A percentile compares a stretch with the other conserved stretches of the same genome.
Evolutionary conservation across 2,329 filamentous ascomycete species (phyloP).

Genomic region (Colletotrichum australisinense): DNA sequence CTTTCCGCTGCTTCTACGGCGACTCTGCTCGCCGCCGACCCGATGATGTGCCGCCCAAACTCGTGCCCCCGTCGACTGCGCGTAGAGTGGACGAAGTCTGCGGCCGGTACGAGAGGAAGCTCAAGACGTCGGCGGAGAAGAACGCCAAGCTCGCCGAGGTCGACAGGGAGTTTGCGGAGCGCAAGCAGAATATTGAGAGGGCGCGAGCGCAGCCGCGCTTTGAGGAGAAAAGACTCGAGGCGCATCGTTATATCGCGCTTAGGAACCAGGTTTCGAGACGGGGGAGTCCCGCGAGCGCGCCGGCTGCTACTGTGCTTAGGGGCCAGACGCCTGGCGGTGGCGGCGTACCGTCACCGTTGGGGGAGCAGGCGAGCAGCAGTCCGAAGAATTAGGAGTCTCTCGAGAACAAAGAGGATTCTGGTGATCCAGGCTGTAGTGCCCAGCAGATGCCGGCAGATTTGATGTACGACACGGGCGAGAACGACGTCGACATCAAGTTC

Average conservation of each 20-base stretch:
- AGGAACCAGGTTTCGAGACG: constrained; percentile 26
- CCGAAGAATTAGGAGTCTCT: not conserved
- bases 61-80: constrained; percentile 54
- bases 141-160: constrained; percentile 56
- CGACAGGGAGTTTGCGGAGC: constrained; percentile 55
- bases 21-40: constrained; percentile 59
- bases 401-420: not conserved
- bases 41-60: constrained; percentile 46
- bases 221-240: constrained; percentile 59
- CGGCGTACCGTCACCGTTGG: not conserved
- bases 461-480: not conserved
- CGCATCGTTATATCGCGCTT: constrained; percentile 51
- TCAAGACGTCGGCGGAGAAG: constrained; percentile 53
- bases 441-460: not conserved
- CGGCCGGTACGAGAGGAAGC: constrained; percentile 55
- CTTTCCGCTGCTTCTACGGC: constrained; percentile 68
- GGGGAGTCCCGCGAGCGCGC: constrained; percentile 35
- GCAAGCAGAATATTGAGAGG: constrained; percentile 52
- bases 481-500: not conserved
- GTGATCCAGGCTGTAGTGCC: not conserved
- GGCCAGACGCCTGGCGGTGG: constrained; percentile 15
- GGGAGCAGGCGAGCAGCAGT: not conserved
- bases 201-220: constrained; percentile 59
- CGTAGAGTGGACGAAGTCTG: constrained; percentile 62
- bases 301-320: constrained; percentile 25